Evolutionary conservation across 2,329 filamentous ascomycete genomes (phyloP).

Genomic region (Phialophora expanda): DNA sequence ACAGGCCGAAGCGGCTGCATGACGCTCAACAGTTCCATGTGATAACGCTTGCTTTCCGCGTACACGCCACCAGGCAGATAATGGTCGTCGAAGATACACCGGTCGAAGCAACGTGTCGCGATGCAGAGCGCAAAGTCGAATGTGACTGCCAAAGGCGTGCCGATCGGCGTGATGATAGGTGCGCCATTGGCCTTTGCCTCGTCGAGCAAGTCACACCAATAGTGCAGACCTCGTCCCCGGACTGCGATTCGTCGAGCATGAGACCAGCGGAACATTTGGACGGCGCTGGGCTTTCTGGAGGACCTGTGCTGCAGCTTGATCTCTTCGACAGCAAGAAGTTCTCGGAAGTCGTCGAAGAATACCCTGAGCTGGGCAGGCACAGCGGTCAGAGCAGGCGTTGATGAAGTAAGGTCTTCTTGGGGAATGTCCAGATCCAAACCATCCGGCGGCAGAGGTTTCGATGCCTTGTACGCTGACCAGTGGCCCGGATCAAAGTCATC

Average conservation of each 20-base stretch:
- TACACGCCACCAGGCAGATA: slow-evolving; percentile 7
- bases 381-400: neutral
- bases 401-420: neutral
- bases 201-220: slow-evolving; percentile 6
- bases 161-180: neutral
- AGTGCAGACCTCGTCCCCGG: neutral
- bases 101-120: slow-evolving; percentile 6
- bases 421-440: neutral
- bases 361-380: neutral
- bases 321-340: slow-evolving; percentile 5
- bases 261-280: slow-evolving; percentile 5
- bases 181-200: neutral
- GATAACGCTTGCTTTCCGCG: slow-evolving; percentile 8
- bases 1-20: slow-evolving; percentile 6
- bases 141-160: neutral
- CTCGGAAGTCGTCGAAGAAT: slow-evolving; percentile 1
- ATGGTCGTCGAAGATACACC: slow-evolving; percentile 8
- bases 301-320: slow-evolving; percentile 4
- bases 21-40: slow-evolving; percentile 5
- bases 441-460: neutral
- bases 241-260: neutral
- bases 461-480: neutral
- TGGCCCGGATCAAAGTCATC: neutral
- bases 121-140: slow-evolving; percentile 7
- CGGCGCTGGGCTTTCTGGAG: slow-evolving; percentile 1